A percentile compares a stretch with the other conserved stretches of the same genome.
These are phyloP conservation scores for Postia placenta DNA, from an alignment of 768 basidiomycete species.

Conservation along the genomic window DNA sequence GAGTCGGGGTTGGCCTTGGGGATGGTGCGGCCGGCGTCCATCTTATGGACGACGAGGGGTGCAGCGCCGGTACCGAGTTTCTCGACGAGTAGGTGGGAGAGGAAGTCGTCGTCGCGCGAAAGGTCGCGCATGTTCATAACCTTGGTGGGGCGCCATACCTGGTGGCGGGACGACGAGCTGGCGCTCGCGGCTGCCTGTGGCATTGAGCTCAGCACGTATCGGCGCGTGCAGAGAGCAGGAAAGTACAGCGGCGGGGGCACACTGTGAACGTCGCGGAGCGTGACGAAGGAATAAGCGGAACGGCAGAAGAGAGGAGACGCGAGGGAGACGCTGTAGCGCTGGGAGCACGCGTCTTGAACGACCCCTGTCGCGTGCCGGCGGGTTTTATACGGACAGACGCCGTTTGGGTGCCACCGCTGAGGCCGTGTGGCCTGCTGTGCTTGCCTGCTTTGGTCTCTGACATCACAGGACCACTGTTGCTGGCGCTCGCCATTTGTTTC, in stretches of 20 bases:
- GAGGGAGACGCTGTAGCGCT: constrained; percentile 4
- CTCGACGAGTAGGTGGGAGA: constrained; percentile 84
- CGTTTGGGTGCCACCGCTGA: background rate
- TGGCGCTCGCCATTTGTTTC: too few relatives aligned
- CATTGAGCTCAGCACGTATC: constrained; percentile 11
- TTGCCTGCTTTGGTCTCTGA: too few relatives aligned
- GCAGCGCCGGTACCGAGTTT: constrained; percentile 76
- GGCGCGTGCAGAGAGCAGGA: constrained; percentile 6
- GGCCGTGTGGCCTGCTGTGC: background rate
- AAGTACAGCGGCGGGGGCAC: constrained; percentile 3
- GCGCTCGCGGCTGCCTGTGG: constrained; percentile 18
- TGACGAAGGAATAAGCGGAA: too few relatives aligned
- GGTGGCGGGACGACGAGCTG: constrained; percentile 13
- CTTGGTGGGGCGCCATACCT: constrained; percentile 73
- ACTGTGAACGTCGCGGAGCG: constrained; percentile 4
- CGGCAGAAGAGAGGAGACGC: constrained; percentile 2
- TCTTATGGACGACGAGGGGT: constrained; percentile 86
- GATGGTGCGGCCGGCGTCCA: constrained; percentile 72
- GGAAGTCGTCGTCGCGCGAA: constrained; percentile 86
- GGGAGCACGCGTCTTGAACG: background rate
- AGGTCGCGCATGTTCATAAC: constrained; percentile 90
- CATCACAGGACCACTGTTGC: too few relatives aligned
- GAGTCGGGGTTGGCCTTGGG: constrained; percentile 69
- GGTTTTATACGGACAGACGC: background rate
- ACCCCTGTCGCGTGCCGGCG: constrained; percentile 12